Conservation (phyloP, 1,284 basidiomycete species). For the Abortiporus biennis region DNA sequence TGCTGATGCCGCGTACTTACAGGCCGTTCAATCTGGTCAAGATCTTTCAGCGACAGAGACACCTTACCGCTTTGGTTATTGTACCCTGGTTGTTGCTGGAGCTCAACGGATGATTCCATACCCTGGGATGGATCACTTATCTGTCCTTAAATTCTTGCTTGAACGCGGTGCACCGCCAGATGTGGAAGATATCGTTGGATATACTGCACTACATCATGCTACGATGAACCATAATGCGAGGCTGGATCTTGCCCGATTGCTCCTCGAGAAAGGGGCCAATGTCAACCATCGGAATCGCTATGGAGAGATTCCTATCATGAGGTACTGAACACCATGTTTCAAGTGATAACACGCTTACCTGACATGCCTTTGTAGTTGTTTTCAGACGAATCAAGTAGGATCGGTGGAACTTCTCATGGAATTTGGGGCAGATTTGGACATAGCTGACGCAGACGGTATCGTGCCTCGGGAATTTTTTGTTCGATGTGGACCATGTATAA, state of each 20-base stretch:
- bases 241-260: conserved; percentile 26
- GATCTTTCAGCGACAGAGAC: conserved; percentile 39
- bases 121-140: conserved; percentile 3
- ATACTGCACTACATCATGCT: conserved; percentile 43
- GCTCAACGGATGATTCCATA: conserved; percentile 29
- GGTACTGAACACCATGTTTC: conserved; percentile 3
- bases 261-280: conserved; percentile 39
- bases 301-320: conserved; percentile 37
- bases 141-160: conserved; percentile 36
- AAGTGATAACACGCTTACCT: too few species aligned
- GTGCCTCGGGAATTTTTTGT: conserved; percentile 28
- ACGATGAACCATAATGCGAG: conserved; percentile 22
- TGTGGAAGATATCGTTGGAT: conserved; percentile 39
- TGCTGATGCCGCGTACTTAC: background rate
- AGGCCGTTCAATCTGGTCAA: conserved; percentile 37
- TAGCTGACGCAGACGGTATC: conserved; percentile 40
- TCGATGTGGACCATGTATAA: conserved; percentile 36
- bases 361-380: conserved; percentile 15
- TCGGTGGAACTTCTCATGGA: conserved; percentile 44
- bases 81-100: conserved; percentile 36
- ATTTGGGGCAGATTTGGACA: conserved; percentile 37
- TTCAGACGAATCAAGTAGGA: conserved; percentile 28
- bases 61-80: conserved; percentile 40
- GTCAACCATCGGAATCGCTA: conserved; percentile 33
- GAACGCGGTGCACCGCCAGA: conserved; percentile 35